Conservation (phyloP, 192 early-diverging fungal genomes). For the Coemansia sp. region DNA sequence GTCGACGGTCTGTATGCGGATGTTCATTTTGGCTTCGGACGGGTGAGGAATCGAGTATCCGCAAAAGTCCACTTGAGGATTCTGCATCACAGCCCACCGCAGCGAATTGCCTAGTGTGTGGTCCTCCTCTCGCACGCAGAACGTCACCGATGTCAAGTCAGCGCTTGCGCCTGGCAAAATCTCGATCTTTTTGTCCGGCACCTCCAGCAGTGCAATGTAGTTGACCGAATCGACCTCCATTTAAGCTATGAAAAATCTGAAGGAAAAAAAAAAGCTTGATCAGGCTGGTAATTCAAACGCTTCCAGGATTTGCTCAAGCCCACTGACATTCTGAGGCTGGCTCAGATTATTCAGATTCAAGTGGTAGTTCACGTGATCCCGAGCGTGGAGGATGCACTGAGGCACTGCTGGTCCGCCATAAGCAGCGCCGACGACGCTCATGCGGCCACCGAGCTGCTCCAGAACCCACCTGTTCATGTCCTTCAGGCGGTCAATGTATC, state of each 20-base stretch:
- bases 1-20: slow-evolving; percentile 89
- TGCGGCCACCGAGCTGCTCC: slow-evolving; percentile 50
- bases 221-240: slow-evolving; percentile 21
- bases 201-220: slow-evolving; percentile 42
- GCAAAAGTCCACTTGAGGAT: slow-evolving; percentile 86
- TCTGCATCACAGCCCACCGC: slow-evolving; percentile 92
- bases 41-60: slow-evolving; percentile 98
- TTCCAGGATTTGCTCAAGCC: slow-evolving; percentile 36
- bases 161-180: slow-evolving; percentile 57
- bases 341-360: slow-evolving; percentile 45
- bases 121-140: slow-evolving; percentile 88
- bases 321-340: slow-evolving; percentile 29
- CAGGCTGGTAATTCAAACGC: slow-evolving; percentile 17
- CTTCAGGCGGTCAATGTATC: slow-evolving; percentile 67
- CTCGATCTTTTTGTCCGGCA: slow-evolving; percentile 40
- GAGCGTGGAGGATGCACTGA: slow-evolving; percentile 71
- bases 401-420: slow-evolving; percentile 84
- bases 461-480: slow-evolving; percentile 60
- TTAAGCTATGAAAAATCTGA: not conserved
- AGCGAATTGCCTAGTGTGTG: slow-evolving; percentile 95
- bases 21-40: slow-evolving; percentile 84
- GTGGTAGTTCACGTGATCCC: slow-evolving; percentile 59
- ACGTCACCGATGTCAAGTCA: slow-evolving; percentile 80
- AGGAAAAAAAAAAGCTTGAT: slow-evolving; percentile 1
- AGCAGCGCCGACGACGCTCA: slow-evolving; percentile 76